A percentile compares a stretch with the other conserved stretches of the same genome.
phyloP scores from a whole-genome alignment of 2,329 filamentous ascomycete species.

The Diaporthe aspalathi region DNA sequence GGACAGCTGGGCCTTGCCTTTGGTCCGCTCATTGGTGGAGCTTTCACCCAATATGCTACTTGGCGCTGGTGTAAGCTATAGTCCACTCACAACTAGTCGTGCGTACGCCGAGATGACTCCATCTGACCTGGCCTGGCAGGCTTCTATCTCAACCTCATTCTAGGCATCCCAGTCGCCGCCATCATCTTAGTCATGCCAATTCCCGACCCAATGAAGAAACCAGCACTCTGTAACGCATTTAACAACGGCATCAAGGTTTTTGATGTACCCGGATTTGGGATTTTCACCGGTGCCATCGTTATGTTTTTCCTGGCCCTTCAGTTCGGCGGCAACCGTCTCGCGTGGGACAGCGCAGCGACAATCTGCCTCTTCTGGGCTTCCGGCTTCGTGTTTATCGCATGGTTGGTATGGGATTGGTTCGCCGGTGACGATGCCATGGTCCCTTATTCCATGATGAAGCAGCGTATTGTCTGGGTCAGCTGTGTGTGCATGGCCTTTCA shows the following conservation, averaged over 20 bases:
- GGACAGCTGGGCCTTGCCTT: not conserved
- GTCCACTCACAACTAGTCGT: not conserved
- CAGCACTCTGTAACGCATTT: not conserved
- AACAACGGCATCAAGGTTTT: not conserved
- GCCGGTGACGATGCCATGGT: not conserved
- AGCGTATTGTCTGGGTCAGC: not conserved
- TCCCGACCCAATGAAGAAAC: not conserved
- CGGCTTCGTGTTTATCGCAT: not conserved
- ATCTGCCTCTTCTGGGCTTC: not conserved
- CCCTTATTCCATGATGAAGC: not conserved
- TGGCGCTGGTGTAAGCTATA: constrained; percentile 6
- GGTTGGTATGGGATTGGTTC: not conserved
- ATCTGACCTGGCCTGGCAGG: not conserved
- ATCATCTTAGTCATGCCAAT: not conserved
- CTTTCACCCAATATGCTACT: not conserved
- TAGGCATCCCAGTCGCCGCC: not conserved
- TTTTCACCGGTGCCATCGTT: not conserved
- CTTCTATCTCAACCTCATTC: not conserved
- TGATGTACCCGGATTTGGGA: not conserved
- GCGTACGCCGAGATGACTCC: not conserved
- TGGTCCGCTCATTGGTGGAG: not conserved
- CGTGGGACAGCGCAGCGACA: not conserved
- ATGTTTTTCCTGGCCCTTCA: not conserved
- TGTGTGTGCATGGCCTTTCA: not conserved
- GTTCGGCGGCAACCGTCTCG: not conserved